Evolutionary conservation across 2,329 filamentous ascomycete genomes (phyloP).

Genomic region (Claviceps fusiformis): DNA sequence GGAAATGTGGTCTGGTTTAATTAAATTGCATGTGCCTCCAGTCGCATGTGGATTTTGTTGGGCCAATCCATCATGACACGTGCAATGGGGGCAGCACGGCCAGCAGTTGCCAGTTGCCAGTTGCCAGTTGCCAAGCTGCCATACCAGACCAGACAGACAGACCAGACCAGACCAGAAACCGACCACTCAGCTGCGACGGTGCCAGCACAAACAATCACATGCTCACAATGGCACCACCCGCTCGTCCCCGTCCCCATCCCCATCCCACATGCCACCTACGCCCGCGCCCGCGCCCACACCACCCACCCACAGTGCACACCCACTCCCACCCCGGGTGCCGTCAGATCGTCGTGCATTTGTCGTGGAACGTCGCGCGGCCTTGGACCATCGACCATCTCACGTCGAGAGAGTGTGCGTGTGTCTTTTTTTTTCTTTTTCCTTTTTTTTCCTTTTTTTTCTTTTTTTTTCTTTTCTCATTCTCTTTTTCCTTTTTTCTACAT

Average conservation of each 20-base stretch:
- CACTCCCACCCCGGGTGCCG: background rate
- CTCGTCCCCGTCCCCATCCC: background rate
- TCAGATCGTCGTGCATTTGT: background rate
- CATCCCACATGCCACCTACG: background rate
- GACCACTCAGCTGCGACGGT: background rate
- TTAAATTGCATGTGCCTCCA: background rate
- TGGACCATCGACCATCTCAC: background rate
- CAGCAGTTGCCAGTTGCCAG: background rate
- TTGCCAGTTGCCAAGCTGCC: background rate
- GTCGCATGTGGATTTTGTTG: background rate
- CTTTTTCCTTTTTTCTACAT: no score
- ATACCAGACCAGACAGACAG: background rate
- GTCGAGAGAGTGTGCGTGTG: background rate
- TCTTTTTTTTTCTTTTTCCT: background rate
- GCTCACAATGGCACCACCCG: background rate
- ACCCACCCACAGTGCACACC: background rate
- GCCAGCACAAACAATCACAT: background rate
- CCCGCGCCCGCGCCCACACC: background rate
- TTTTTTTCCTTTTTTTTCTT: no score
- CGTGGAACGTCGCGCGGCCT: background rate
- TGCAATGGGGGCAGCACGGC: background rate
- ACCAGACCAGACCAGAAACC: no score
- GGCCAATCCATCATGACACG: background rate
- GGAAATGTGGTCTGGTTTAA: background rate
- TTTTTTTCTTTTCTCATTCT: no score